These are phyloP conservation scores for Rosellinia necatrix DNA, from an alignment of 2,329 filamentous ascomycete genomes.

Conservation along the genomic window DNA sequence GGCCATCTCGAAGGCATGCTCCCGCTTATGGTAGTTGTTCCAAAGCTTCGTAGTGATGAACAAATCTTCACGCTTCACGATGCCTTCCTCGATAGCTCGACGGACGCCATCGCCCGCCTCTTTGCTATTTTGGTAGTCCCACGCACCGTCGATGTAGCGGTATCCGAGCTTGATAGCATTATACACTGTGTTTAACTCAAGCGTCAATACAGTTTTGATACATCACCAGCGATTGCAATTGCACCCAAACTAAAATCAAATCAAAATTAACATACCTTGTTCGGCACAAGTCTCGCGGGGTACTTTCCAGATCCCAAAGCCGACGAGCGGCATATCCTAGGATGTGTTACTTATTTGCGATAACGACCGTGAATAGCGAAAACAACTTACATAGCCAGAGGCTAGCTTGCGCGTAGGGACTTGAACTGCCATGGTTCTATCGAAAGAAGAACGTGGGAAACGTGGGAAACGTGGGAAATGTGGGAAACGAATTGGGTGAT, in stretches of 20 bases:
- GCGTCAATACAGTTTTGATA: conserved; percentile 44
- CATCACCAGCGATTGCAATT: conserved; percentile 43
- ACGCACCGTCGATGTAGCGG: conserved; percentile 57
- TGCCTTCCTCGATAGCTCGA: conserved; percentile 58
- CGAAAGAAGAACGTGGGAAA: no score
- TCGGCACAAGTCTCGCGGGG: conserved; percentile 42
- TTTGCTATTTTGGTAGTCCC: conserved; percentile 67
- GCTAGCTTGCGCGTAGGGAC: conserved; percentile 42
- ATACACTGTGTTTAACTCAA: conserved; percentile 59
- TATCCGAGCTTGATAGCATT: conserved; percentile 60
- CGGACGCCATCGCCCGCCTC: conserved; percentile 69
- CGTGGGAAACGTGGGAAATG: no score
- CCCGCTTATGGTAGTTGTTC: conserved; percentile 65
- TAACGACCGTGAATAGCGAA: background rate
- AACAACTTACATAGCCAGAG: conserved; percentile 43
- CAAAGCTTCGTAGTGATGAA: conserved; percentile 72
- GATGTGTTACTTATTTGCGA: conserved; percentile 14
- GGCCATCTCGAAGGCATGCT: conserved; percentile 66
- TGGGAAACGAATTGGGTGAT: no score
- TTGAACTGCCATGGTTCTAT: conserved; percentile 34
- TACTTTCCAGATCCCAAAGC: conserved; percentile 50
- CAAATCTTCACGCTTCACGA: conserved; percentile 66
- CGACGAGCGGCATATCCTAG: conserved; percentile 47
- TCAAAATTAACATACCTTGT: conserved; percentile 33
- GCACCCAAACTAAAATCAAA: conserved; percentile 53